These are phyloP conservation scores for Backusella psychrophila DNA, from an alignment of 192 early-diverging fungal genomes.

Conservation along the genomic window DNA sequence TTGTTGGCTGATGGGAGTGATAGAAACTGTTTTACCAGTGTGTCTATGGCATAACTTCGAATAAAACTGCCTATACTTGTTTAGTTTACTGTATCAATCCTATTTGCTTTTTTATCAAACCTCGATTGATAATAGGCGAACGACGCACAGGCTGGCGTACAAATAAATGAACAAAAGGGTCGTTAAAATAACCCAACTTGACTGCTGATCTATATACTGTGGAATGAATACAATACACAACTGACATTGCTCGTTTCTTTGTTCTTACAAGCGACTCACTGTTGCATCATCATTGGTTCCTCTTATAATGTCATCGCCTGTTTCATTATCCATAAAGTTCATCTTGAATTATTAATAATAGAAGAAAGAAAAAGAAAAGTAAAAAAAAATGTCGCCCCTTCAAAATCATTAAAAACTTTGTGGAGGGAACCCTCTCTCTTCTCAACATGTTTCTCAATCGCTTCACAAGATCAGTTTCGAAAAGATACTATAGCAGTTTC, in stretches of 20 bases:
- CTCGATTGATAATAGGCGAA: constrained; percentile 93
- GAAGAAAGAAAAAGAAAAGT: not conserved
- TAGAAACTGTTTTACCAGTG: constrained; percentile 64
- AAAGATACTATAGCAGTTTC: constrained; percentile 12
- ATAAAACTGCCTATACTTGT: constrained; percentile 67
- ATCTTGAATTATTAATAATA: not conserved
- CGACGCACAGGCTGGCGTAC: constrained; percentile 68
- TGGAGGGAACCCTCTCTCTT: not conserved
- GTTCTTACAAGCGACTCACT: constrained; percentile 71
- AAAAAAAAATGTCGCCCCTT: not conserved
- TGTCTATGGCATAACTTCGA: constrained; percentile 67
- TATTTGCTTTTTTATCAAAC: constrained; percentile 29
- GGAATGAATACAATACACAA: not conserved
- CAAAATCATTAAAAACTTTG: not conserved
- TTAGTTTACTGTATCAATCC: not conserved
- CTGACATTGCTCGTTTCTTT: not conserved
- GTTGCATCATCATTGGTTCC: constrained; percentile 94
- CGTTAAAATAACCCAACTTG: constrained; percentile 74
- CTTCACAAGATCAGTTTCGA: not conserved
- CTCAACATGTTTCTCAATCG: not conserved
- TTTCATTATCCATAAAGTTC: constrained; percentile 7
- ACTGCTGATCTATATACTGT: constrained; percentile 68
- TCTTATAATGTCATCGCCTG: constrained; percentile 64
- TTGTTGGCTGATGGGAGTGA: constrained; percentile 29
- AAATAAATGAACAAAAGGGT: constrained; percentile 82